phyloP scores from a whole-genome alignment of 176 grass and related monocot genomes.

The Hordeum vulgare region MorexV3_pseudomolecules_assembly NC_058519.1:16689989-16690488 shows the following conservation, averaged over 20 bases:
- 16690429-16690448: slow-evolving; percentile 92
- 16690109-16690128: slow-evolving; percentile 31
- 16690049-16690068: background rate
- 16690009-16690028: background rate
- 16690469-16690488: slow-evolving; percentile 85
- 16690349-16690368: slow-evolving; percentile 89
- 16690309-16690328: slow-evolving; percentile 61
- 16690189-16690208: slow-evolving; percentile 90
- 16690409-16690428: slow-evolving; percentile 60
- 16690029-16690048: background rate
- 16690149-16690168: slow-evolving; percentile 94
- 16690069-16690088: background rate
- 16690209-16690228: slow-evolving; percentile 84
- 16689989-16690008: background rate
- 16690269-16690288: slow-evolving; percentile 54
- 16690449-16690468: slow-evolving; percentile 59
- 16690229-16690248: slow-evolving; percentile 67
- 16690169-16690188: slow-evolving; percentile 88
- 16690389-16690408: slow-evolving; percentile 35
- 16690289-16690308: slow-evolving; percentile 65
- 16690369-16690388: slow-evolving; percentile 78
- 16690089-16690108: background rate
- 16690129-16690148: slow-evolving; percentile 97
- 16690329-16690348: slow-evolving; percentile 50
- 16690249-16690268: slow-evolving; percentile 55